A percentile compares a stretch with the other conserved stretches of the same genome.
Conservation (phyloP, 2,329 filamentous ascomycete species). For the Aspergillus neotritici region DNA sequence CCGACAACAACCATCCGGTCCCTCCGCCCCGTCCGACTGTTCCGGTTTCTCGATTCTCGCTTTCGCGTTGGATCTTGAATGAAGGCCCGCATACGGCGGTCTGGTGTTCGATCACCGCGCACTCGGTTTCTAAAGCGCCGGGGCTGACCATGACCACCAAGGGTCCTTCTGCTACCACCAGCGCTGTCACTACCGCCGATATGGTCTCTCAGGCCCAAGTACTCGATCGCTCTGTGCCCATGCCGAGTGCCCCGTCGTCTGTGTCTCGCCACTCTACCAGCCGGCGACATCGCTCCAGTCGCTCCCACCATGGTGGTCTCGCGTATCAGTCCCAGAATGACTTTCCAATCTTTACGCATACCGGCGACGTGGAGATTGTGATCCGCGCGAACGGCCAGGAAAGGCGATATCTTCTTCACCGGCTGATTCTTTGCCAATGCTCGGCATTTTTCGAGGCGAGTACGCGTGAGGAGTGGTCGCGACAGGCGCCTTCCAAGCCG, state of each 20-base stretch:
- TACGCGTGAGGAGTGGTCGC: slow-evolving; percentile 72
- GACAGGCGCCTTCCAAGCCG: slow-evolving; percentile 30
- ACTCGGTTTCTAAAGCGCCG: background rate
- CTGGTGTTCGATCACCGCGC: slow-evolving; percentile 14
- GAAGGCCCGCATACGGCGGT: slow-evolving; percentile 8
- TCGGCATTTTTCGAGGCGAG: slow-evolving; percentile 86
- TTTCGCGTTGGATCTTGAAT: slow-evolving; percentile 5
- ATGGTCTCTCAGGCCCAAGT: slow-evolving; percentile 42
- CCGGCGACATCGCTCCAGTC: slow-evolving; percentile 67
- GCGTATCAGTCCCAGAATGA: slow-evolving; percentile 74
- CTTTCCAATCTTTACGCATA: slow-evolving; percentile 84
- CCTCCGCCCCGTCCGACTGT: no score
- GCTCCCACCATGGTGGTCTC: slow-evolving; percentile 70
- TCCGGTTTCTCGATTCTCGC: no score
- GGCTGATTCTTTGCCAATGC: slow-evolving; percentile 79
- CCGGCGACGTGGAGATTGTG: slow-evolving; percentile 87
- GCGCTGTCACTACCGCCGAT: slow-evolving; percentile 10
- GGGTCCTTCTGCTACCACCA: slow-evolving; percentile 5
- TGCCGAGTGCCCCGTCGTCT: slow-evolving; percentile 58
- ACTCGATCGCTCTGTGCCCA: slow-evolving; percentile 50
- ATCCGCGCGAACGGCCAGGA: slow-evolving; percentile 65
- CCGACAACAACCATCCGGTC: no score
- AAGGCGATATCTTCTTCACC: slow-evolving; percentile 80
- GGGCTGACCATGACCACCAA: slow-evolving; percentile 17
- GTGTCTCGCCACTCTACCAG: slow-evolving; percentile 58